Evolutionary conservation across 192 early-diverging fungal genomes (phyloP).

Genomic region (Rhizophagus clarus): DNA sequence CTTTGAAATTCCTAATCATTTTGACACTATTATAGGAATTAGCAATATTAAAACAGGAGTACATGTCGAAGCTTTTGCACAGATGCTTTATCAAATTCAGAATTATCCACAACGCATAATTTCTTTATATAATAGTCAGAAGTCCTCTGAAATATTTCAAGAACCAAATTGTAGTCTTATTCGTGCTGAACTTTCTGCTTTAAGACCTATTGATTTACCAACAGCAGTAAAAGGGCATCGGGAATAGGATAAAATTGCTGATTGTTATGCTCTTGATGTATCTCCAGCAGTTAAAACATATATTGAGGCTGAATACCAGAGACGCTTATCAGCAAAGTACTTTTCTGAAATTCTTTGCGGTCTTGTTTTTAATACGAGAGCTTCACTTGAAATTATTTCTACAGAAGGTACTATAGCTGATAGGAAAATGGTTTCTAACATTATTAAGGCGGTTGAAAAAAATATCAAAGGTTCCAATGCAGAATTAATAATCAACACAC

Average conservation of each 20-base stretch:
- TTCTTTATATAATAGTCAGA: slow-evolving; percentile 31
- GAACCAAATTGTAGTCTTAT: slow-evolving; percentile 20
- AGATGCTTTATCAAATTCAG: slow-evolving; percentile 8
- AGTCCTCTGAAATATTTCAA: slow-evolving; percentile 15
- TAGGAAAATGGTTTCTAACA: slow-evolving; percentile 16
- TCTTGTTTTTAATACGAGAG: slow-evolving; percentile 22
- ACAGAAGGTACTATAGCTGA: slow-evolving; percentile 8
- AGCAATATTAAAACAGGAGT: slow-evolving; percentile 24
- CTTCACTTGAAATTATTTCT: slow-evolving; percentile 20
- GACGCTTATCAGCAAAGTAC: slow-evolving; percentile 26
- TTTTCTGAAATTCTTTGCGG: slow-evolving; percentile 29
- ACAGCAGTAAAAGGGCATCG: slow-evolving; percentile 17
- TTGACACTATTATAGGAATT: slow-evolving; percentile 28
- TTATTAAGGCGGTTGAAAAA: slow-evolving; percentile 24
- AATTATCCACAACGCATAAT: slow-evolving; percentile 14
- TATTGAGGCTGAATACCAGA: slow-evolving; percentile 30
- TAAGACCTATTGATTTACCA: slow-evolving; percentile 27
- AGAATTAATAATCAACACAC: slow-evolving; percentile 28
- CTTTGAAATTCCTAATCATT: slow-evolving; percentile 27
- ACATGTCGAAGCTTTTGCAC: slow-evolving; percentile 24
- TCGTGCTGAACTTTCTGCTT: slow-evolving; percentile 20
- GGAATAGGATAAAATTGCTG: slow-evolving; percentile 23
- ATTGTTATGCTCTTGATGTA: slow-evolving; percentile 19
- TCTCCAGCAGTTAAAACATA: slow-evolving; percentile 21
- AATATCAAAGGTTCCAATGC: slow-evolving; percentile 13